Base-by-base conservation (phyloP, 2,329 filamentous ascomycete species). In the Thielaviopsis populi region DNA sequence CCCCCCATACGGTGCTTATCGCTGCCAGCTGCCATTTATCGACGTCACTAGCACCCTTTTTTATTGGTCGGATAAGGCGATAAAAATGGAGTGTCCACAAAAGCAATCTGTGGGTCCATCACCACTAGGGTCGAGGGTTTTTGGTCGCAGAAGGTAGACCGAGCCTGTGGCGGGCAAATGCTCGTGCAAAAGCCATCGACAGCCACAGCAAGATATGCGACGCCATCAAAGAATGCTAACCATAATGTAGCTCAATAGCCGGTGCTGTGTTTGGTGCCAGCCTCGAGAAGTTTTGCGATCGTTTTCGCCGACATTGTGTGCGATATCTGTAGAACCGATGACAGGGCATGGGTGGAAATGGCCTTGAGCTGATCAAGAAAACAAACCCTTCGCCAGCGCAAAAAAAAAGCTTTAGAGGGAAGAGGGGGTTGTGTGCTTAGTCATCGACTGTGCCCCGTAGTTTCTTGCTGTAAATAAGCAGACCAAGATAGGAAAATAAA, bases 31-130 rank as follows among this genome's bases (percentile, higher is more conserved):
- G 63, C 53, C 61, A 58, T 37, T n/a, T 46, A 66, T 61, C 61
- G 50, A 66, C 64, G 64, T 66, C 64, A 66, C 61, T 59, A 56
- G 43, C 43, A 27, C 30, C 5, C 5, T 8, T 22, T 40, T 27
- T 61, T 17, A 63, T 66, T 66, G 64, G 64, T 15, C 43, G n/a
- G 64, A 66, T 66, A 66, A 66, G 61, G 7, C 37, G 63, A 50
- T 58, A 61, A 50, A 50, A 17, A 59, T 56, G n/a, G 10, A 27
- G 22, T 41, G 22, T 43, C 56, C 58, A 33, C 48, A 48, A 40
- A 61, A 24, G 54, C 50, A 61, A 61, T 50, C 58, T 6, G 30
- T 37, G 64, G 61, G 56, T 33, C 46, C 53, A 22, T 43, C 17
- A n/a, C 33, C n/a, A 17, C 59, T 66, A 66, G 64, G 64, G 64